These are phyloP conservation scores for Westerdykella sp. DNA, from an alignment of 2,329 filamentous ascomycete genomes.

Conservation along the genomic window DNA sequence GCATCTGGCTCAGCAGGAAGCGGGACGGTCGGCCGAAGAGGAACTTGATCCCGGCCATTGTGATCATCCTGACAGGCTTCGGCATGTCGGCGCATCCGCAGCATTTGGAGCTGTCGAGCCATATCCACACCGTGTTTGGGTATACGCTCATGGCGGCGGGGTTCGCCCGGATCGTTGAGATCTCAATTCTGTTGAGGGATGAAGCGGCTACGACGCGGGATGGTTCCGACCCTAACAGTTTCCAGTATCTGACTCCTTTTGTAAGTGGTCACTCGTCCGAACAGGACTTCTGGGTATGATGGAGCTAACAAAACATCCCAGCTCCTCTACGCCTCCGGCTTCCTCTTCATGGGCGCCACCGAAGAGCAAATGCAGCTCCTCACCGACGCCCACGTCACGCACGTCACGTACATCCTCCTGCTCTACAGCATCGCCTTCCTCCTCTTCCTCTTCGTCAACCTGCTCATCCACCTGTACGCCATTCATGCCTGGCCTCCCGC, in stretches of 20 bases:
- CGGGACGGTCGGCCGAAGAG: constrained; percentile 79
- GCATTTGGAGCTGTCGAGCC: constrained; percentile 72
- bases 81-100: constrained; percentile 93
- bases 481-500: constrained; percentile 44
- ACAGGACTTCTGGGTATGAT: no score
- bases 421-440: constrained; percentile 86
- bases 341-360: constrained; percentile 95
- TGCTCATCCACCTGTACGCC: constrained; percentile 80
- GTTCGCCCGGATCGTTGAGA: constrained; percentile 77
- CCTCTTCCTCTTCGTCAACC: constrained; percentile 82
- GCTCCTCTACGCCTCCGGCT: constrained; percentile 86
- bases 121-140: constrained; percentile 83
- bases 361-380: constrained; percentile 91
- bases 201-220: constrained; percentile 58
- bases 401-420: constrained; percentile 88
- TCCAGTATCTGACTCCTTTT: constrained; percentile 64
- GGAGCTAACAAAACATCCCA: constrained; percentile 33
- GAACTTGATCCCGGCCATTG: constrained; percentile 87
- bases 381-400: constrained; percentile 66
- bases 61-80: constrained; percentile 89
- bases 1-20: constrained; percentile 84
- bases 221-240: constrained; percentile 64
- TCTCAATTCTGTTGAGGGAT: constrained; percentile 80
- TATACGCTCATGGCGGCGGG: constrained; percentile 94
- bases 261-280: constrained; percentile 45